Percentiles rank a stretch among this genome's conserved stretches.
Conservation (phyloP, 2,329 filamentous ascomycete genomes). For the Trichoderma koningiopsis region DNA sequence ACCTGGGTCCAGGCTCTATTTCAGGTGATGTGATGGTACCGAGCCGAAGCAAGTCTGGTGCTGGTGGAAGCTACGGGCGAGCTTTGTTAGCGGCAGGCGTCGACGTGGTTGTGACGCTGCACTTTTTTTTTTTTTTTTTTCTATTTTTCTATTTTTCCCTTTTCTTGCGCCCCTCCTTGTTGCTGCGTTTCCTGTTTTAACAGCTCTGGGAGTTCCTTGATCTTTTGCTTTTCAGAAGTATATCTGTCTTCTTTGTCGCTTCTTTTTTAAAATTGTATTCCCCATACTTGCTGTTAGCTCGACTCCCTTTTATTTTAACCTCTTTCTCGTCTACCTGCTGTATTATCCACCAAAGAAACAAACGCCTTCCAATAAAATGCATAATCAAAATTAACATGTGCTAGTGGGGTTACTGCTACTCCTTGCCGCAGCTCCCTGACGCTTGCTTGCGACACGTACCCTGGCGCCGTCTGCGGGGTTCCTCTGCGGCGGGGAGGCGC, state of each 20-base stretch:
- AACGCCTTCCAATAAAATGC: not conserved
- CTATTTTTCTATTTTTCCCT: not conserved
- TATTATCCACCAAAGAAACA: slow-evolving; percentile 1
- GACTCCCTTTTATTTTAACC: not conserved
- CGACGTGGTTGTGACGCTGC: slow-evolving; percentile 27
- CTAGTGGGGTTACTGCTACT: slow-evolving; percentile 20
- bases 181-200: slow-evolving; percentile 14
- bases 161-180: slow-evolving; percentile 14
- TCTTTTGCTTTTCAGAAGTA: not conserved
- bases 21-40: slow-evolving; percentile 15
- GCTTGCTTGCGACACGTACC: slow-evolving; percentile 4
- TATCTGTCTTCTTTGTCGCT: not conserved
- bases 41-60: not conserved
- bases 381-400: slow-evolving; percentile 25
- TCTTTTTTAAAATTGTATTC: not conserved
- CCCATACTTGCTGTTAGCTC: not conserved
- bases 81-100: slow-evolving; percentile 24
- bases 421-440: not conserved
- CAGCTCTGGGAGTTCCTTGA: not conserved
- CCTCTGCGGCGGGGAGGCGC: not conserved
- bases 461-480: slow-evolving; percentile 13
- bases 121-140: not conserved
- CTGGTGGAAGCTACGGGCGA: slow-evolving; percentile 19
- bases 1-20: slow-evolving; percentile 3
- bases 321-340: not conserved